Percentiles rank a stretch among this genome's conserved stretches.
phyloP scores from a whole-genome alignment of 805 yeast species.

The Saccharomycopsis fodiens region DNA sequence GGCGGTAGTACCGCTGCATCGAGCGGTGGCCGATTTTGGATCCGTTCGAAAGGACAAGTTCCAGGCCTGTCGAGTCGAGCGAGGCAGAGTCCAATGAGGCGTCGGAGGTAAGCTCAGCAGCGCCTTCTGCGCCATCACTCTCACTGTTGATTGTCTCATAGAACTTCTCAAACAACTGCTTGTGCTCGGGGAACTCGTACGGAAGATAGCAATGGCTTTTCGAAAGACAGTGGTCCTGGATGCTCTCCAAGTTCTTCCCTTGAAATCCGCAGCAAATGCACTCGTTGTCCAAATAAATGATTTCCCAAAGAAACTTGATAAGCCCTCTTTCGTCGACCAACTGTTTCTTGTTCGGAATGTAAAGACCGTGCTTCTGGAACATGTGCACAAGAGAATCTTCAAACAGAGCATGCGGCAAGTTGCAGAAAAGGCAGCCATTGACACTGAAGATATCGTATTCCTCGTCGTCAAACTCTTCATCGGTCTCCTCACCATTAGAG shows the following conservation, averaged over 20 bases:
- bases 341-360: constrained; percentile 74
- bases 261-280: constrained; percentile 73
- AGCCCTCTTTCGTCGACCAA: constrained; percentile 65
- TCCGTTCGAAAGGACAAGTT: constrained; percentile 72
- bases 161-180: constrained; percentile 65
- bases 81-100: constrained; percentile 24
- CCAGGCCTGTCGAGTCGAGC: constrained; percentile 45
- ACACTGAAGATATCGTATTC: constrained; percentile 20
- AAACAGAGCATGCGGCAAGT: constrained; percentile 40
- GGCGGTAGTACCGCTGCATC: constrained; percentile 63
- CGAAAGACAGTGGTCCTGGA: constrained; percentile 77
- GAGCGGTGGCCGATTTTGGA: constrained; percentile 76
- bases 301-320: constrained; percentile 67
- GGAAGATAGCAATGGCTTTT: constrained; percentile 89
- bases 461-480: constrained; percentile 9
- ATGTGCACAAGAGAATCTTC: constrained; percentile 67
- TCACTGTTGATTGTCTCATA: constrained; percentile 47
- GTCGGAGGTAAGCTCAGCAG: neutral
- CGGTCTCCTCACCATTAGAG: constrained; percentile 25
- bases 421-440: constrained; percentile 49
- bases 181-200: constrained; percentile 74
- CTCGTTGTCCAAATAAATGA: constrained; percentile 73
- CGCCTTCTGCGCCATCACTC: constrained; percentile 23
- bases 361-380: constrained; percentile 75
- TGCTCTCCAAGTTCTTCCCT: constrained; percentile 80